Evolutionary conservation across 495 filamentous ascomycete genomes (phyloP).

Genomic region (Neurospora sp.): DNA sequence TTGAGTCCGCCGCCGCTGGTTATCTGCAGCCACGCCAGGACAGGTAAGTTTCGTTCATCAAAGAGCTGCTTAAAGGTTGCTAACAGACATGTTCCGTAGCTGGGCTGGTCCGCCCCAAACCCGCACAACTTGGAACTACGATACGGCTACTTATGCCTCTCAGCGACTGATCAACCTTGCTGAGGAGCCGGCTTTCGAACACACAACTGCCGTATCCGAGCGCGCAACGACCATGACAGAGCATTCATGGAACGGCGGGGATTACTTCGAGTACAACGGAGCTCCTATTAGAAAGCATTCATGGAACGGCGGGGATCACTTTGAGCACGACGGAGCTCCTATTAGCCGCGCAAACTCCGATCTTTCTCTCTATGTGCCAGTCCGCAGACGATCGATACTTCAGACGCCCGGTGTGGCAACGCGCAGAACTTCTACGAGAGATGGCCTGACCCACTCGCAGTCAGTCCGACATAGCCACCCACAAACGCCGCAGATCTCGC

Average conservation of each 20-base stretch:
- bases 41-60: conserved; percentile 7
- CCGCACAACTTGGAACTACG: conserved; percentile 32
- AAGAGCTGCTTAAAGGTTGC: background rate
- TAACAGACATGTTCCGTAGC: conserved; percentile 11
- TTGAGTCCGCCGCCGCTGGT: conserved; percentile 20
- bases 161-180: conserved; percentile 30
- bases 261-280: conserved; percentile 18
- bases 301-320: conserved; percentile 14
- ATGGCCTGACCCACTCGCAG: conserved; percentile 6
- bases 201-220: conserved; percentile 23
- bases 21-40: conserved; percentile 18
- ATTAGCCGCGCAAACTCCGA: conserved; percentile 32
- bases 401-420: conserved; percentile 40
- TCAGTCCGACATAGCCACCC: conserved; percentile 28
- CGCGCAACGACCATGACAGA: conserved; percentile 25
- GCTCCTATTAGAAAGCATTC: conserved; percentile 18
- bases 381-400: conserved; percentile 35
- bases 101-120: conserved; percentile 16
- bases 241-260: conserved; percentile 21
- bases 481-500: conserved; percentile 24
- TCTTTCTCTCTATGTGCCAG: conserved; percentile 36
- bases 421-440: conserved; percentile 17
- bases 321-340: conserved; percentile 21
- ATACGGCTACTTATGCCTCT: conserved; percentile 32
- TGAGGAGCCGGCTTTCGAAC: conserved; percentile 26